Evolutionary conservation across 2,329 filamentous ascomycete genomes (phyloP).

Genomic region (Colletotrichum tanaceti): DNA sequence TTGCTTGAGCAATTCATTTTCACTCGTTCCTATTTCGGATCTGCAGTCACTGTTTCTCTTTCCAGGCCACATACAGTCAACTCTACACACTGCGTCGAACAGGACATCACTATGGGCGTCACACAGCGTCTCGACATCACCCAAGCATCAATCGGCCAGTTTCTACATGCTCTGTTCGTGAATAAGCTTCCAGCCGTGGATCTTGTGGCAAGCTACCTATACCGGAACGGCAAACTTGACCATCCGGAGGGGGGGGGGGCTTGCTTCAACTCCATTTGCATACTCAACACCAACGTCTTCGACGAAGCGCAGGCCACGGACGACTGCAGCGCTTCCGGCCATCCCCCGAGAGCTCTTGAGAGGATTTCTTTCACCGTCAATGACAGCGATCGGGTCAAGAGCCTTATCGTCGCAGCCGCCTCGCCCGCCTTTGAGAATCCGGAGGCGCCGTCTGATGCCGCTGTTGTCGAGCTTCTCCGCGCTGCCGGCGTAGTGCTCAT

Average conservation of each 20-base stretch:
- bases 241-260: slow-evolving; percentile 43
- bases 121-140: slow-evolving; percentile 41
- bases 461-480: slow-evolving; percentile 59
- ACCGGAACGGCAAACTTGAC: slow-evolving; percentile 46
- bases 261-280: slow-evolving; percentile 45
- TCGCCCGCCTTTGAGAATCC: slow-evolving; percentile 65
- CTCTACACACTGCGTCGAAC: not conserved
- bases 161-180: slow-evolving; percentile 42
- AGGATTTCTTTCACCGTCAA: slow-evolving; percentile 70
- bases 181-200: slow-evolving; percentile 45
- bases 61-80: not conserved
- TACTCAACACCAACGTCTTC: slow-evolving; percentile 46
- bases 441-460: slow-evolving; percentile 63
- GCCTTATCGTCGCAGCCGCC: slow-evolving; percentile 64
- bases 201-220: slow-evolving; percentile 45
- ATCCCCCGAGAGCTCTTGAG: slow-evolving; percentile 52
- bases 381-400: slow-evolving; percentile 66
- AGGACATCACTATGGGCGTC: not conserved
- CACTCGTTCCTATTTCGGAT: not conserved
- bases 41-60: not conserved
- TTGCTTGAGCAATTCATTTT: not conserved
- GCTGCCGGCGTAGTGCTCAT: slow-evolving; percentile 63
- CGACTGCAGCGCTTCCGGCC: slow-evolving; percentile 42
- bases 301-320: slow-evolving; percentile 47
- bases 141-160: slow-evolving; percentile 44